Evolutionary conservation across 345 rosid species (phyloP).

Genomic region (Lepidium africanum): DNA sequence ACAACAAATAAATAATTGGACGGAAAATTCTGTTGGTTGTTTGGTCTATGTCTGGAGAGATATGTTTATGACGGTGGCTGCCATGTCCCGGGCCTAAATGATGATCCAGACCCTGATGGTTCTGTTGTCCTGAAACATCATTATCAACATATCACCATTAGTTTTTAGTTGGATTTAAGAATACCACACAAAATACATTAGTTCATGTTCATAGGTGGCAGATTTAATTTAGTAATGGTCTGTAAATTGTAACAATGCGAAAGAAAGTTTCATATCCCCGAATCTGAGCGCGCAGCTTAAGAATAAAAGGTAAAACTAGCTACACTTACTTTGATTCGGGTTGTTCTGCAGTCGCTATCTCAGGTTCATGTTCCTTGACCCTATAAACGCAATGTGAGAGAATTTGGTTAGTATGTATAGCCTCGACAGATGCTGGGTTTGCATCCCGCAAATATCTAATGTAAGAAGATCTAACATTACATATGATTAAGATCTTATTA

Average conservation of each 20-base stretch:
- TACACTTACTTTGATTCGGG: conserved; percentile 22
- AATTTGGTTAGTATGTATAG: background rate
- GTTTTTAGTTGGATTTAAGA: background rate
- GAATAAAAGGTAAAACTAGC: background rate
- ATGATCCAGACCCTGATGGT: conserved; percentile 80
- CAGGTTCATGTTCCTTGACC: conserved; percentile 15
- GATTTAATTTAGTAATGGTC: background rate
- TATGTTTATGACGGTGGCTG: conserved; percentile 69
- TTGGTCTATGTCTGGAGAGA: background rate
- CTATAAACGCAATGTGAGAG: conserved; percentile 17
- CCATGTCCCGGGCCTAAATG: conserved; percentile 91
- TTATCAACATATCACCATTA: background rate
- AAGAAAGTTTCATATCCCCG: background rate
- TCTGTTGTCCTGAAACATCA: conserved; percentile 49
- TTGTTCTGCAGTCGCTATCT: conserved; percentile 9
- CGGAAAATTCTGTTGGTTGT: background rate
- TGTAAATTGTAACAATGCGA: background rate
- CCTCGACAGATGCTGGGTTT: background rate
- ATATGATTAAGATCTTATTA: background rate
- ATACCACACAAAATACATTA: background rate
- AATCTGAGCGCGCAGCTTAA: background rate
- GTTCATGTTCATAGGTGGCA: background rate
- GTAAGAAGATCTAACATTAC: background rate
- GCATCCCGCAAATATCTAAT: background rate
- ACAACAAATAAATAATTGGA: conserved; percentile 6